Percentiles rank a stretch among this genome's conserved stretches.
Conservation (phyloP, 306 rosid species). For the Vicia faba region DNA sequence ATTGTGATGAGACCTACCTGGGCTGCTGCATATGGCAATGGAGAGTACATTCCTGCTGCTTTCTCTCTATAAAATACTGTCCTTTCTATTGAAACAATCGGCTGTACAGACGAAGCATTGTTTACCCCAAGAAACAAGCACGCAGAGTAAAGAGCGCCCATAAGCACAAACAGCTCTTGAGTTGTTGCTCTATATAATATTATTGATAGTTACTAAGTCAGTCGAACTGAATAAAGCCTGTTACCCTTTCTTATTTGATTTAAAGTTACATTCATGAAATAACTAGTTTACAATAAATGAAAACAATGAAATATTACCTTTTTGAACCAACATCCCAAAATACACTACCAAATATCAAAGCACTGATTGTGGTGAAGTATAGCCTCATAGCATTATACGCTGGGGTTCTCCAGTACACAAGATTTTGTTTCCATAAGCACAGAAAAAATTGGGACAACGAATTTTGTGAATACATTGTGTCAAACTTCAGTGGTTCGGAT, state of each 20-base stretch:
- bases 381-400: constrained; percentile 75
- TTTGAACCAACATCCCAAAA: constrained; percentile 76
- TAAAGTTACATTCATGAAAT: constrained; percentile 21
- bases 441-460: constrained; percentile 46
- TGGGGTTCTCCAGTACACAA: constrained; percentile 94
- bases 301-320: constrained; percentile 52
- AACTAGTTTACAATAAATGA: constrained; percentile 15
- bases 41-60: constrained; percentile 95
- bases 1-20: constrained; percentile 52
- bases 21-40: constrained; percentile 79
- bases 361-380: constrained; percentile 65
- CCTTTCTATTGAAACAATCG: constrained; percentile 91
- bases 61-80: constrained; percentile 87
- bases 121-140: constrained; percentile 83
- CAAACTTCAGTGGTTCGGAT: constrained; percentile 62
- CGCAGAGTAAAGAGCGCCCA: constrained; percentile 88
- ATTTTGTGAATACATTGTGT: constrained; percentile 56
- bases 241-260: not conserved
- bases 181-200: constrained; percentile 54
- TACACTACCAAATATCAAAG: constrained; percentile 65
- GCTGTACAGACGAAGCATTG: constrained; percentile 87
- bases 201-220: constrained; percentile 11
- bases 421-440: constrained; percentile 86
- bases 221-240: not conserved
- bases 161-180: constrained; percentile 61